phyloP scores from a whole-genome alignment of 2,329 filamentous ascomycete genomes.

The Trichoderma cornu-damae region DNA sequence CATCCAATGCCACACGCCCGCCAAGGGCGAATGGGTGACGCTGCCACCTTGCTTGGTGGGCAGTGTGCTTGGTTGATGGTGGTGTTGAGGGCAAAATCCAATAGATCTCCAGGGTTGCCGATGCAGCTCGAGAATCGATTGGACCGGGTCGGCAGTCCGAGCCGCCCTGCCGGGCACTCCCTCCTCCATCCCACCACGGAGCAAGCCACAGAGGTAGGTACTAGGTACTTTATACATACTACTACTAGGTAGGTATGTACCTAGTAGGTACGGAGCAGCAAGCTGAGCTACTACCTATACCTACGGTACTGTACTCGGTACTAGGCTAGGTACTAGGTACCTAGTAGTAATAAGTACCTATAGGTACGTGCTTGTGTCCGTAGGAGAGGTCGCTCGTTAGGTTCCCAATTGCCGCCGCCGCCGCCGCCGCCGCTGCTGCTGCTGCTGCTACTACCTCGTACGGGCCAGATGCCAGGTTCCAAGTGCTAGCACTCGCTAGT shows the following conservation, averaged over 20 bases:
- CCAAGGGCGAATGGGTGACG: neutral
- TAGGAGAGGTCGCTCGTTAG: neutral
- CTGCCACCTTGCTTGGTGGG: neutral
- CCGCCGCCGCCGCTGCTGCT: no score
- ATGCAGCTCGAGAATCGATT: conserved; percentile 10
- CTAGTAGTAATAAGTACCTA: neutral
- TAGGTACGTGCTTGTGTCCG: neutral
- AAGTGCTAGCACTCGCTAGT: neutral
- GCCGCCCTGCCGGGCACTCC: conserved; percentile 12
- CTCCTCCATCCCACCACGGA: conserved; percentile 12
- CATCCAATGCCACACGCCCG: neutral
- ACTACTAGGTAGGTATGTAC: neutral
- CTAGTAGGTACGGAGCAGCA: neutral
- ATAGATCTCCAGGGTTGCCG: conserved; percentile 14
- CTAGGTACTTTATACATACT: no score
- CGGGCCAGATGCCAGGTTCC: neutral
- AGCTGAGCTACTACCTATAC: neutral
- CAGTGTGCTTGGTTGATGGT: neutral
- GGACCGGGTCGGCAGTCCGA: conserved; percentile 12
- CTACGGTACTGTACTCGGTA: no score
- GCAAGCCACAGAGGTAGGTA: neutral
- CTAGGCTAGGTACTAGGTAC: neutral
- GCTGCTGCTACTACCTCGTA: neutral
- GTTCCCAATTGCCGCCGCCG: neutral
- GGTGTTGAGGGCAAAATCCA: neutral